Conservation (phyloP, 2,329 filamentous ascomycete genomes). For the Elsinoe arachidis region DNA sequence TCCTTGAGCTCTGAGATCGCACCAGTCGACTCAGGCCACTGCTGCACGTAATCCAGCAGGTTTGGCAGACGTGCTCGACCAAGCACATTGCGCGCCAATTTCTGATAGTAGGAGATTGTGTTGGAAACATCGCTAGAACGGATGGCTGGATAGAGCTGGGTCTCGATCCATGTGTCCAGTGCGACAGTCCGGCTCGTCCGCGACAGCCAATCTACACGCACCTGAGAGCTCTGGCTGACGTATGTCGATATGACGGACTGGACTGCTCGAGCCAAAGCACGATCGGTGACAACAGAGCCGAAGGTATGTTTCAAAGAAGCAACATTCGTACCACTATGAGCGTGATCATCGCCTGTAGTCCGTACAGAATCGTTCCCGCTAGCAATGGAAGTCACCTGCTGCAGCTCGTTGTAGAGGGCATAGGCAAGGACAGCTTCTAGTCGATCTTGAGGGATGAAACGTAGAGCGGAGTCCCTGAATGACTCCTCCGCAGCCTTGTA, state of each 20-base stretch:
- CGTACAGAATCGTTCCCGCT: background rate
- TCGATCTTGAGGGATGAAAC: background rate
- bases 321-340: background rate
- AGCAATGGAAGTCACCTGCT: background rate
- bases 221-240: background rate
- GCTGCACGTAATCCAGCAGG: conserved; percentile 69
- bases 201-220: conserved; percentile 12
- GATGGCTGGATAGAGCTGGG: conserved; percentile 17
- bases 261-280: background rate
- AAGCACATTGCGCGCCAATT: conserved; percentile 52
- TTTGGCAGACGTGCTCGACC: conserved; percentile 61
- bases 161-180: conserved; percentile 14
- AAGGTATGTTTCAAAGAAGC: background rate
- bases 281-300: background rate
- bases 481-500: background rate
- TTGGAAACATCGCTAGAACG: background rate
- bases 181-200: conserved; percentile 32
- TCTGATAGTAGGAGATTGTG: conserved; percentile 8
- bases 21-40: conserved; percentile 63
- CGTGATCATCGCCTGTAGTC: background rate
- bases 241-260: background rate
- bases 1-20: conserved; percentile 62
- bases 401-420: background rate
- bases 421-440: background rate
- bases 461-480: background rate